Evolutionary conservation across 2,329 filamentous ascomycete genomes (phyloP).

Genomic region (Leptodontidium sp.): DNA sequence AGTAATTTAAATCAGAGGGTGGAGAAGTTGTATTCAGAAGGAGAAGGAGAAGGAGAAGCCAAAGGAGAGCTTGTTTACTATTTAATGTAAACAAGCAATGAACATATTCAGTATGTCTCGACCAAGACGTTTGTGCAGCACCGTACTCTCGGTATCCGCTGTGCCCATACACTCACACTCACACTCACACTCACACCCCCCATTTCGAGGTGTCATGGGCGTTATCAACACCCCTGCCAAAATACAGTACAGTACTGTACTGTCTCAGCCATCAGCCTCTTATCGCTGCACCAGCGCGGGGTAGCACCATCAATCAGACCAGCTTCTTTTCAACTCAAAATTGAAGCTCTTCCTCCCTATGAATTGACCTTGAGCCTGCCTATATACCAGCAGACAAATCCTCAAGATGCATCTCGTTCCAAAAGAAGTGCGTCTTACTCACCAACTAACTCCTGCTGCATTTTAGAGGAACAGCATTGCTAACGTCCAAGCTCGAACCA

Average conservation of each 20-base stretch:
- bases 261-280: neutral
- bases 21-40: too few species aligned
- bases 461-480: neutral
- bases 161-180: too few species aligned
- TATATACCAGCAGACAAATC: neutral
- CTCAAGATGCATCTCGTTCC: constrained; percentile 57
- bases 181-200: too few species aligned
- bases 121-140: neutral
- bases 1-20: neutral
- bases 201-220: constrained; percentile 1
- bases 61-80: neutral
- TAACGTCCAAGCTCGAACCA: neutral
- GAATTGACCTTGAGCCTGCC: neutral
- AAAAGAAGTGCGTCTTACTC: constrained; percentile 52
- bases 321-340: constrained; percentile 24
- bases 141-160: too few species aligned
- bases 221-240: constrained; percentile 19
- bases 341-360: constrained; percentile 5
- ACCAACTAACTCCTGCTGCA: neutral
- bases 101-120: neutral
- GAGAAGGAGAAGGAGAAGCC: neutral
- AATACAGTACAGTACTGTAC: neutral
- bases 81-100: neutral
- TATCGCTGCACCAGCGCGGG: constrained; percentile 13
- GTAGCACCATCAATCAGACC: neutral